Evolutionary conservation across 305 asterid genomes (phyloP).

Genomic region (Rubia peregrina): DNA sequence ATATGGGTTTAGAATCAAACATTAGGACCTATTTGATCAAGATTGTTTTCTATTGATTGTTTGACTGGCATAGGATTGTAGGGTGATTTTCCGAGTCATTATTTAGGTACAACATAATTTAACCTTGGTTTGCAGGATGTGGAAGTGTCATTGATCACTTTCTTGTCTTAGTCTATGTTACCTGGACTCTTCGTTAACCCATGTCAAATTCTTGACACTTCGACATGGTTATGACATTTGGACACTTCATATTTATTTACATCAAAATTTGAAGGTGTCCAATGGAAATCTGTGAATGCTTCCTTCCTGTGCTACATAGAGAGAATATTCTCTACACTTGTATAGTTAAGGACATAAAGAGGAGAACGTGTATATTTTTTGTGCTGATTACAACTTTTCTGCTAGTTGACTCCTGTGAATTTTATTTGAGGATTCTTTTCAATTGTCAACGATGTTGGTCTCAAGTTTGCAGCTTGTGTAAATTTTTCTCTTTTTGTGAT

Average conservation of each 20-base stretch:
- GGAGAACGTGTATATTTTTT: background rate
- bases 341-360: background rate
- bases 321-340: background rate
- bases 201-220: no score
- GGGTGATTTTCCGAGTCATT: slow-evolving; percentile 3
- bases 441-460: background rate
- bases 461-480: background rate
- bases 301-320: slow-evolving; percentile 17
- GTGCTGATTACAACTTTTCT: background rate
- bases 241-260: no score
- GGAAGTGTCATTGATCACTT: background rate
- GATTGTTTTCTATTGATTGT: background rate
- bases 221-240: no score
- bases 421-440: slow-evolving; percentile 7
- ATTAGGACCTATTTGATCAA: background rate
- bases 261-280: slow-evolving; percentile 28
- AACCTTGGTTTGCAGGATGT: background rate
- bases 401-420: background rate
- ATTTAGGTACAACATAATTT: background rate
- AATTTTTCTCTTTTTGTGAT: background rate
- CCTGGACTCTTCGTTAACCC: slow-evolving; percentile 18
- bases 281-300: slow-evolving; percentile 24
- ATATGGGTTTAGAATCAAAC: background rate
- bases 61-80: background rate
- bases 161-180: background rate